Conservation (phyloP, 2,329 filamentous ascomycete genomes). For the Dactylellina drechsleri region DNA sequence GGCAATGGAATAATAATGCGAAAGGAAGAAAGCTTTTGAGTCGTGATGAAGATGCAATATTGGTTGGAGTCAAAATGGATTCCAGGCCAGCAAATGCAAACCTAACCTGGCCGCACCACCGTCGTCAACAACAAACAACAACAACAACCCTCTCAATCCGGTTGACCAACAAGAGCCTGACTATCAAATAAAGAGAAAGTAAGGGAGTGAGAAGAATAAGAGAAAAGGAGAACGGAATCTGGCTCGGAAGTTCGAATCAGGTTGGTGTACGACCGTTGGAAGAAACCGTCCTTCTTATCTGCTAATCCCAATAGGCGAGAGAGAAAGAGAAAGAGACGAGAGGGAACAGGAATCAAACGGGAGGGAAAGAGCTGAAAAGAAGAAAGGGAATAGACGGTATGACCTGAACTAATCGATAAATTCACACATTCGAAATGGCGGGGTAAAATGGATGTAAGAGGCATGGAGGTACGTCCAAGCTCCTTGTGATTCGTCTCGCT, state of each 20-base stretch:
- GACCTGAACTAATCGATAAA: slow-evolving; percentile 30
- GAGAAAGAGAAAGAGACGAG: not conserved
- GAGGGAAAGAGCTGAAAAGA: not conserved
- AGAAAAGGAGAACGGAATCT: slow-evolving; percentile 16
- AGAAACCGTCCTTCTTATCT: slow-evolving; percentile 40
- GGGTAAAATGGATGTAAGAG: slow-evolving; percentile 36
- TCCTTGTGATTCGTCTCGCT: slow-evolving; percentile 19
- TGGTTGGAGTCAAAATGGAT: slow-evolving; percentile 2
- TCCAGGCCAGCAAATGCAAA: slow-evolving; percentile 1
- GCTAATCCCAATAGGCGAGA: slow-evolving; percentile 16
- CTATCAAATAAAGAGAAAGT: slow-evolving; percentile 22
- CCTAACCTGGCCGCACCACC: not conserved
- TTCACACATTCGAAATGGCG: slow-evolving; percentile 40
- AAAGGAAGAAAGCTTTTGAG: too few relatives aligned
- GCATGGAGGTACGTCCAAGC: slow-evolving; percentile 33
- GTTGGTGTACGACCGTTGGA: slow-evolving; percentile 11
- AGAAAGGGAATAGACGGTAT: slow-evolving; percentile 8
- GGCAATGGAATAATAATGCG: too few relatives aligned
- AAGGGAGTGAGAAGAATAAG: slow-evolving; percentile 11
- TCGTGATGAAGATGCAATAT: too few relatives aligned
- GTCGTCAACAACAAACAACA: too few relatives aligned
- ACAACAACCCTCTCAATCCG: too few relatives aligned
- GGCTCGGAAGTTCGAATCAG: slow-evolving; percentile 23
- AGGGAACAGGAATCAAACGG: not conserved
- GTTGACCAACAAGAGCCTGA: too few relatives aligned